Conservation (phyloP, 1,139 yeast genomes). For the Protomyces lactucae-debilis region DNA sequence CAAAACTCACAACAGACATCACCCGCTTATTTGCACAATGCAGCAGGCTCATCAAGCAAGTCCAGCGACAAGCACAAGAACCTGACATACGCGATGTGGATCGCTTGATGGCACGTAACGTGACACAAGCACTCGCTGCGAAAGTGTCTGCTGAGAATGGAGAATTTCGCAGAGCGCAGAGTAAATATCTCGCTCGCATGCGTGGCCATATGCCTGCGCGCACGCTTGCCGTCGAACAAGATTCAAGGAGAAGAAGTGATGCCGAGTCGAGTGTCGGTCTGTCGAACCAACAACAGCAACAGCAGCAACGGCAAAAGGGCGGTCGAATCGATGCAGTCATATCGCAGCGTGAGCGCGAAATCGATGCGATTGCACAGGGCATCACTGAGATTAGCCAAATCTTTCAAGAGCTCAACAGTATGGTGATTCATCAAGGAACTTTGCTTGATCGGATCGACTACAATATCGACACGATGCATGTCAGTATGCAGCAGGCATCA, state of each 20-base stretch:
- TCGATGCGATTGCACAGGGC: constrained; percentile 85
- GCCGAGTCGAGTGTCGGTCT: not conserved
- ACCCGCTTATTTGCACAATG: constrained; percentile 67
- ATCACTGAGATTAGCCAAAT: constrained; percentile 88
- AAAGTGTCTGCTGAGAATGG: constrained; percentile 75
- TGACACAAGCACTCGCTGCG: constrained; percentile 77
- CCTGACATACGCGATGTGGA: constrained; percentile 46
- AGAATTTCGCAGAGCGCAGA: constrained; percentile 77
- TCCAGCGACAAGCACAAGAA: constrained; percentile 49
- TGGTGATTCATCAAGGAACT: constrained; percentile 95
- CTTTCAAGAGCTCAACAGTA: constrained; percentile 83
- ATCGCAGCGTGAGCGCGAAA: constrained; percentile 79
- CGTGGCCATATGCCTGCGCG: constrained; percentile 37
- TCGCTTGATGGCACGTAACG: constrained; percentile 64
- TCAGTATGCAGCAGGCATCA: constrained; percentile 70
- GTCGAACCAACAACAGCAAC: not conserved
- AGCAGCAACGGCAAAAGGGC: constrained; percentile 10
- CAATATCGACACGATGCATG: constrained; percentile 72
- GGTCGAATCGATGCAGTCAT: constrained; percentile 41
- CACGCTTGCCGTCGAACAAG: constrained; percentile 2
- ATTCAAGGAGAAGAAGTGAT: not conserved
- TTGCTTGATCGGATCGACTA: constrained; percentile 88
- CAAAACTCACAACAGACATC: constrained; percentile 65
- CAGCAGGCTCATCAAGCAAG: constrained; percentile 66
- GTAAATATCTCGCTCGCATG: constrained; percentile 67